phyloP scores from a whole-genome alignment of 306 rosid species.

The Glycyrrhiza uralensis region DNA sequence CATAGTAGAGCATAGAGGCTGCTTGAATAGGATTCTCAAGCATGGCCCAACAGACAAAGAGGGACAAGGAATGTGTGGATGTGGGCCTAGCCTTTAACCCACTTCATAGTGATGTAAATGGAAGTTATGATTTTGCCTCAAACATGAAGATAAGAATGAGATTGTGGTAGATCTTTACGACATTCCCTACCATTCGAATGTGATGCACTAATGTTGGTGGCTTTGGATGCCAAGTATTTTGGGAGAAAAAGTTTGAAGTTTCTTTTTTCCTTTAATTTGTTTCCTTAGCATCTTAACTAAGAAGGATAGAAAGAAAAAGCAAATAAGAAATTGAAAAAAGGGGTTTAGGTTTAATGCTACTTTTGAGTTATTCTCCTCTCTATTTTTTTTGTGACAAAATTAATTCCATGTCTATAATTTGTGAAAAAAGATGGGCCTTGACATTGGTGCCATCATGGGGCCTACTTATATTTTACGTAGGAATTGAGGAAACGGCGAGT shows the following conservation, averaged over 20 bases:
- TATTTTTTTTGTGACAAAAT: neutral
- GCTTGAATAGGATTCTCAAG: neutral
- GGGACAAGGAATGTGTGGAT: constrained; percentile 14
- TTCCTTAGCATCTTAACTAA: neutral
- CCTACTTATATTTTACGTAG: neutral
- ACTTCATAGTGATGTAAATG: constrained; percentile 13
- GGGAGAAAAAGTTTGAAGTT: neutral
- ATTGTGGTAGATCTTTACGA: constrained; percentile 23
- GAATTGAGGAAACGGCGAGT: neutral
- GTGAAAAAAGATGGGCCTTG: constrained; percentile 16
- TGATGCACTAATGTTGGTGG: constrained; percentile 18
- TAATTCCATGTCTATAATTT: neutral
- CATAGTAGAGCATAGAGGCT: neutral
- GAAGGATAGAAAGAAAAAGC: neutral
- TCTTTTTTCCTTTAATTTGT: neutral
- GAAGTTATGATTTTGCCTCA: constrained; percentile 36
- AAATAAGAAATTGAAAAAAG: neutral
- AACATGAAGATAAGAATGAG: constrained; percentile 38
- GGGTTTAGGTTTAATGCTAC: neutral
- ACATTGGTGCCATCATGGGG: neutral
- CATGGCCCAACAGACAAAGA: constrained; percentile 6
- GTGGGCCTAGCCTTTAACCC: constrained; percentile 30
- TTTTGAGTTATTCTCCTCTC: neutral
- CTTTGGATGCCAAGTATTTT: constrained; percentile 6
- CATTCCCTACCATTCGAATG: constrained; percentile 23